These are phyloP conservation scores for Lolium multiflorum DNA, from an alignment of 176 grass and related monocot genomes.

Conservation along the genomic window DNA sequence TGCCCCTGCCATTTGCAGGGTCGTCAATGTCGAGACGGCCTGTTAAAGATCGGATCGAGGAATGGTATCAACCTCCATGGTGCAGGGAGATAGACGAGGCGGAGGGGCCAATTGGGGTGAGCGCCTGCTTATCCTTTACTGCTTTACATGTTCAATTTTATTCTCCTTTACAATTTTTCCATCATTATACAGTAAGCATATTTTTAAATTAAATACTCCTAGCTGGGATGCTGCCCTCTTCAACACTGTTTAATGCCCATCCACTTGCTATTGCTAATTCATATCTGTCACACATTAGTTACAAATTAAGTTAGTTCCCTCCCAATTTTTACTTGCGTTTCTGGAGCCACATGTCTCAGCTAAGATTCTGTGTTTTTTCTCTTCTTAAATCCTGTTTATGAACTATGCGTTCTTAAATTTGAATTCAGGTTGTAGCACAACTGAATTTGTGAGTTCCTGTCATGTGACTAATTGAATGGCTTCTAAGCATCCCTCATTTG, in stretches of 20 bases:
- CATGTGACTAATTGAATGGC: not conserved
- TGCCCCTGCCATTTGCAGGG: not conserved
- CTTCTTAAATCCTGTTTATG: conserved; percentile 13
- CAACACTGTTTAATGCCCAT: not conserved
- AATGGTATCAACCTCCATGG: conserved; percentile 42
- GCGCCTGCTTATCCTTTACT: not conserved
- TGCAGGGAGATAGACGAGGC: not conserved
- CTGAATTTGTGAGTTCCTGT: not conserved
- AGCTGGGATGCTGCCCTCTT: conserved; percentile 19
- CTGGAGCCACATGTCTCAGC: not conserved
- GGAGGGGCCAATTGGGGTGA: not conserved
- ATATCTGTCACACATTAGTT: not conserved
- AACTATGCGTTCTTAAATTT: not conserved
- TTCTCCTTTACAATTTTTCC: not conserved
- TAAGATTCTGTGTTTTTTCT: not conserved
- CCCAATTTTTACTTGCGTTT: not conserved
- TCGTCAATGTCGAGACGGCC: not conserved
- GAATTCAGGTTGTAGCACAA: not conserved
- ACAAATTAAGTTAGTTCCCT: not conserved
- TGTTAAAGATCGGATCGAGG: conserved; percentile 31
- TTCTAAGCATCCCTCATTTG: not conserved
- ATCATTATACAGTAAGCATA: not conserved
- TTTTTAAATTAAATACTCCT: too few relatives aligned
- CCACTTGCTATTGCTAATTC: not conserved
- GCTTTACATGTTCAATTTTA: not conserved